Evolutionary conservation across 2,329 filamentous ascomycete species (phyloP), one percentile per base, ranked within the genome.

Genomic region (Lecanicillium sp.): DNA sequence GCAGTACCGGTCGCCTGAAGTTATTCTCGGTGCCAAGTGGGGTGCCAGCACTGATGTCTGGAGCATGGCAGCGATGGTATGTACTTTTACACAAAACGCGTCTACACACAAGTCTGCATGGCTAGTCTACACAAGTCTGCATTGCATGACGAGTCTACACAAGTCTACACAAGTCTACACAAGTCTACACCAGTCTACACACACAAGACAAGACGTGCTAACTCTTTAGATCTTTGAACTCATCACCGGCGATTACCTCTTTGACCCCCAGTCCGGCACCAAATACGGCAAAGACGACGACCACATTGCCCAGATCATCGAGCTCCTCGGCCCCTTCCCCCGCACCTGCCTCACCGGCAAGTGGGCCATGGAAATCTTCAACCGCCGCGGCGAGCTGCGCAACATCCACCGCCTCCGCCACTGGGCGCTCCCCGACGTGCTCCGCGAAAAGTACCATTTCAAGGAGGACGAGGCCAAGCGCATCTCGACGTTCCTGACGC

Each of bases 271-370:
- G 69, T 96, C 91, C 1, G 93, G 93, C 54, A 97, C 91, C 35
- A 97, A 97, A 69, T 98, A 98, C 67, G 93, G 93, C 63, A 98
- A 98, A 71, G 93, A 98, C 63, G 93, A 98, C 70, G 93, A 98
- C 63, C 93, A 98, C 70, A 96, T 98, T 56, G 93, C 93, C 9
- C 93, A 98, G 65, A 97, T 98, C 60, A 97, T 98, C 64, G 93
- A 98, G 67, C 78, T 98, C 5, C 81, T 98, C 15, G 93, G 93
- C 8, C 84, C 86, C 1, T 97, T 97, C 63, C 91, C 93, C 46
- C 94, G 95, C 65, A 87, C 87, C 42, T 96, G 89, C 67, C 78
- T 95, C 47, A 86, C 87, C 1, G 93, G 93, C 44, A 96, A 96
- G 69, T 97, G 93, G 93, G 90, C 86, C 12, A 91, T 96, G 67